Conservation (phyloP, 2,329 filamentous ascomycete genomes). For the Trichoderma semiorbis region DNA sequence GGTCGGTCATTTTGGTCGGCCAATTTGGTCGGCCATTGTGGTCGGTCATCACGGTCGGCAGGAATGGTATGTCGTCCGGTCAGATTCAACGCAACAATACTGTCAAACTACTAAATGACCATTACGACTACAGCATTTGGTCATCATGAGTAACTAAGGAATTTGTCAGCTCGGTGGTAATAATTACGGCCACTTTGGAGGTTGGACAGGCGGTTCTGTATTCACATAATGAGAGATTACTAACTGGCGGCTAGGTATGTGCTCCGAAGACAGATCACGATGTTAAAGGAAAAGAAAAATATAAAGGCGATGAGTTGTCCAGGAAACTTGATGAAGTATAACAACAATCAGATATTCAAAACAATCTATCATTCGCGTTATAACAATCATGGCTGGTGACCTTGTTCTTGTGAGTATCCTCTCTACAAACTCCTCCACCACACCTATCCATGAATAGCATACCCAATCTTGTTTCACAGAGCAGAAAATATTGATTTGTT, state of each 20-base stretch:
- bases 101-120: neutral
- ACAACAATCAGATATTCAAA: neutral
- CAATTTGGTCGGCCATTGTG: neutral
- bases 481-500: neutral
- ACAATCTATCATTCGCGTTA: neutral
- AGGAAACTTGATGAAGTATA: neutral
- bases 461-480: neutral
- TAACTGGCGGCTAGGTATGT: neutral
- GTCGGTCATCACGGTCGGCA: neutral
- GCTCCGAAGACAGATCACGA: neutral
- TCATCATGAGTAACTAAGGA: neutral
- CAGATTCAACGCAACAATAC: neutral
- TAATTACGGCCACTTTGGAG: neutral
- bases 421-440: neutral
- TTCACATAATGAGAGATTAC: neutral
- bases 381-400: slow-evolving; percentile 1
- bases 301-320: neutral
- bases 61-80: neutral
- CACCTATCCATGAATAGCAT: neutral
- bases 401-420: slow-evolving; percentile 7
- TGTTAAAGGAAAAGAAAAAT: neutral
- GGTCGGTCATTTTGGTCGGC: neutral
- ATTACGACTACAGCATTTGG: neutral
- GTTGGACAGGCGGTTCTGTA: neutral
- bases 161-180: neutral